Base-by-base conservation (phyloP, 2,329 filamentous ascomycete genomes). In the Aureobasidium vineae region DNA sequence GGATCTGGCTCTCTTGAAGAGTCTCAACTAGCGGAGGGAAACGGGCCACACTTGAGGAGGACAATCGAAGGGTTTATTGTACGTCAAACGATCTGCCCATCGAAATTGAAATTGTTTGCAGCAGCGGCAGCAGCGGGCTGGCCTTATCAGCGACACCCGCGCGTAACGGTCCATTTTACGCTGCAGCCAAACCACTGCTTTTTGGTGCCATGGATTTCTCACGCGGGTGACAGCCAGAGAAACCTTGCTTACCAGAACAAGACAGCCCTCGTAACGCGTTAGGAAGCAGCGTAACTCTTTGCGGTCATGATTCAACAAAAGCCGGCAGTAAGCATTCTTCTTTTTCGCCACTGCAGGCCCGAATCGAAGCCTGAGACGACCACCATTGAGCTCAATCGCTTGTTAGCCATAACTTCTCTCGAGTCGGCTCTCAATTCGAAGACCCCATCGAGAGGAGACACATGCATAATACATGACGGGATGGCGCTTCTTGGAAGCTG, bases 61-160 rank as follows among this genome's bases (percentile, higher is more conserved):
- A 52, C 23, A 52, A 52, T 52, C 41, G 56, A 56, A 61, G 52
- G 43, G 56, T 69, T 69, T 66, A 33, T 60, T 54, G 60, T 69
- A 69, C 68, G 68, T 69, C 68, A 69, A 69, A 53, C 63, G 66
- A 67, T 69, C 56, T 66, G 49, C 66, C 63, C 68, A 69, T 66
- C 66, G 59, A 67, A 67, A 67, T 60, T 63, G 33, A 54, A 52
- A 54, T 47, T 49, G 49, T 23, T 26, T 40, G 59, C 45, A 23
- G 33, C 23, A 63, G 45, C 63, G 50, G 59, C 45, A 23, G 33
- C 23, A 63, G 45, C 63, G 50, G 53, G 56, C 38, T 41, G 54
- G 57, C 59, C 41, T 64, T 64, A 64, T 67, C 66, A 63, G 50
- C 40, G 47, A 59, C 50, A 54, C 7, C 64, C 50, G 54, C 63